Evolutionary conservation across 306 rosid genomes (phyloP).

Genomic region (Begonia masoniana): DNA sequence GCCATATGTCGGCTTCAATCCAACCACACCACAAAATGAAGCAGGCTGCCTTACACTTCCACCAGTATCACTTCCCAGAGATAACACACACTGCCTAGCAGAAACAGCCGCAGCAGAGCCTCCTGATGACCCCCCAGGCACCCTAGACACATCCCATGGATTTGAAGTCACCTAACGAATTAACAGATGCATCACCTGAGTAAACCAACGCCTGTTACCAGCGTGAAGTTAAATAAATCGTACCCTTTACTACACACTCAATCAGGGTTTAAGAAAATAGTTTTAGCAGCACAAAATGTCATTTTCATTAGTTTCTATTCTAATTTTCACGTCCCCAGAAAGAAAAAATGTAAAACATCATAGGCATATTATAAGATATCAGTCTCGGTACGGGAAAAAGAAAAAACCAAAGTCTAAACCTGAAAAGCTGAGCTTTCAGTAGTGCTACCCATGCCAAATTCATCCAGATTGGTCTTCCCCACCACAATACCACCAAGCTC

Average conservation of each 20-base stretch:
- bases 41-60: slow-evolving; percentile 99
- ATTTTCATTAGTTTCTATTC: background rate
- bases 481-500: slow-evolving; percentile 70
- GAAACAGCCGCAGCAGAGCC: slow-evolving; percentile 99
- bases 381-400: background rate
- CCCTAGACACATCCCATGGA: slow-evolving; percentile 91
- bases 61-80: slow-evolving; percentile 97
- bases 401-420: slow-evolving; percentile 28
- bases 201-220: slow-evolving; percentile 67
- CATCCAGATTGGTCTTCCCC: slow-evolving; percentile 94
- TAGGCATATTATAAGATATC: background rate
- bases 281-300: background rate
- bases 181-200: slow-evolving; percentile 80
- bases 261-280: no score
- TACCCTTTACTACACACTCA: background rate
- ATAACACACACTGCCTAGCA: slow-evolving; percentile 83
- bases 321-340: background rate
- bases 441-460: slow-evolving; percentile 97
- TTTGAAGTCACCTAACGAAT: slow-evolving; percentile 93
- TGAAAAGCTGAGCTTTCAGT: slow-evolving; percentile 92
- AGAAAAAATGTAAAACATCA: background rate
- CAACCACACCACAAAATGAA: slow-evolving; percentile 93
- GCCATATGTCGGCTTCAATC: slow-evolving; percentile 93
- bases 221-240: slow-evolving; percentile 11
- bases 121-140: slow-evolving; percentile 96